A percentile compares a stretch with the other conserved stretches of the same genome.
Evolutionary conservation across 2,329 filamentous ascomycete genomes (phyloP).

Genomic region (Beauveria australis): DNA sequence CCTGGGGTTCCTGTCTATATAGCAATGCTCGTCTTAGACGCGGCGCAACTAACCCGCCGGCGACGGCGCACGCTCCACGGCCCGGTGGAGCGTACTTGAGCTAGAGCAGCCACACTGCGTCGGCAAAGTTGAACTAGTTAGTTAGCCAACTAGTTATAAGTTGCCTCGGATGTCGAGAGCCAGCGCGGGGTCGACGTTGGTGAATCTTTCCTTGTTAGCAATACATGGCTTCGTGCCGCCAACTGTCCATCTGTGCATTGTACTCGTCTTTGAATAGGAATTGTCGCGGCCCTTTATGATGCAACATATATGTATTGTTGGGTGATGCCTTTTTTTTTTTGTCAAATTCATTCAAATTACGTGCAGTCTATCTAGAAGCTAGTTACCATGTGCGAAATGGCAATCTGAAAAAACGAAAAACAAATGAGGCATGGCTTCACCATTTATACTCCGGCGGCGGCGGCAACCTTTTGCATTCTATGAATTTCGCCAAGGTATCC

Average conservation of each 20-base stretch:
- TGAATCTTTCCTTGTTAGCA: no score
- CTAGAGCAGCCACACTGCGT: not conserved
- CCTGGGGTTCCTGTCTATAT: not conserved
- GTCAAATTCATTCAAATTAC: not conserved
- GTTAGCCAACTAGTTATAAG: not conserved
- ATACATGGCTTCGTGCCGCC: no score
- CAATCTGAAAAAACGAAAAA: not conserved
- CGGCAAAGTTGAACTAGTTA: not conserved
- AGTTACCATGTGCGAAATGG: not conserved
- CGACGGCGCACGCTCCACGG: not conserved
- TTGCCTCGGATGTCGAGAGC: not conserved
- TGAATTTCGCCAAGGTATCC: slow-evolving; percentile 1
- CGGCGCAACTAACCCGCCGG: not conserved
- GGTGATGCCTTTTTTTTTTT: not conserved
- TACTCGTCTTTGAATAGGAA: no score
- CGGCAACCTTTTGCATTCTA: not conserved
- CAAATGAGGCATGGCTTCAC: no score
- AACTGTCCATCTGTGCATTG: no score
- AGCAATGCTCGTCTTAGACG: not conserved
- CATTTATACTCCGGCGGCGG: not conserved
- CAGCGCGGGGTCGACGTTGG: not conserved
- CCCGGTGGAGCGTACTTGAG: not conserved
- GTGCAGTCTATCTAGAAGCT: not conserved
- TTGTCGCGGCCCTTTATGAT: not conserved
- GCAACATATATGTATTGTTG: not conserved